Evolutionary conservation across 192 early-diverging fungal genomes (phyloP).

Genomic region (Phycomyces blakesleeanus): DNA sequence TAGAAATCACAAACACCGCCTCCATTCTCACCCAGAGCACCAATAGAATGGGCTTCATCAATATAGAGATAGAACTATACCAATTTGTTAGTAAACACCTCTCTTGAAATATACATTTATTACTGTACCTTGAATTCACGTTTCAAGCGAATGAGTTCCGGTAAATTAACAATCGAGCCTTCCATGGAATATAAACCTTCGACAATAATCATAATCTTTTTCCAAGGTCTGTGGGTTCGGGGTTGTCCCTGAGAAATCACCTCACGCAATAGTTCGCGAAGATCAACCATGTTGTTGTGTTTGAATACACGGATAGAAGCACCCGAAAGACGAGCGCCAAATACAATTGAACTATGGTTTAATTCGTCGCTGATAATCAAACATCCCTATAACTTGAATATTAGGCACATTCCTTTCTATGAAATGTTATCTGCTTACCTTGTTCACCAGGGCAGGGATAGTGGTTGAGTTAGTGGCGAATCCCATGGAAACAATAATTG

Average conservation of each 20-base stretch:
- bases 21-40: constrained; percentile 83
- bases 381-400: constrained; percentile 53
- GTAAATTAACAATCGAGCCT: constrained; percentile 75
- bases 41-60: constrained; percentile 90
- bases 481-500: constrained; percentile 84
- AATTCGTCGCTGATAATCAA: constrained; percentile 85
- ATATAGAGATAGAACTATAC: constrained; percentile 78
- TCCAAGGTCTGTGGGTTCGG: constrained; percentile 89
- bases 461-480: constrained; percentile 89
- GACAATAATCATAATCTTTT: constrained; percentile 89
- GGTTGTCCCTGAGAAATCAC: constrained; percentile 86
- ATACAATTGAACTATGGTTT: constrained; percentile 84
- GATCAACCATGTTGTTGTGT: constrained; percentile 73
- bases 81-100: too few species aligned
- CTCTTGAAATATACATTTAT: too few species aligned
- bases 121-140: constrained; percentile 66
- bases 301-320: constrained; percentile 82
- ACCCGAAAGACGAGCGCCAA: constrained; percentile 81
- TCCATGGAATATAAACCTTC: constrained; percentile 95
- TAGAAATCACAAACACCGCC: constrained; percentile 89
- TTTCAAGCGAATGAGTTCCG: constrained; percentile 72
- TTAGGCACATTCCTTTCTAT: neutral
- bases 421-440: constrained; percentile 10
- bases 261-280: constrained; percentile 70
- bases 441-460: constrained; percentile 75